Evolutionary conservation across 2,329 filamentous ascomycete species (phyloP).

Genomic region (Colletotrichum melonis): DNA sequence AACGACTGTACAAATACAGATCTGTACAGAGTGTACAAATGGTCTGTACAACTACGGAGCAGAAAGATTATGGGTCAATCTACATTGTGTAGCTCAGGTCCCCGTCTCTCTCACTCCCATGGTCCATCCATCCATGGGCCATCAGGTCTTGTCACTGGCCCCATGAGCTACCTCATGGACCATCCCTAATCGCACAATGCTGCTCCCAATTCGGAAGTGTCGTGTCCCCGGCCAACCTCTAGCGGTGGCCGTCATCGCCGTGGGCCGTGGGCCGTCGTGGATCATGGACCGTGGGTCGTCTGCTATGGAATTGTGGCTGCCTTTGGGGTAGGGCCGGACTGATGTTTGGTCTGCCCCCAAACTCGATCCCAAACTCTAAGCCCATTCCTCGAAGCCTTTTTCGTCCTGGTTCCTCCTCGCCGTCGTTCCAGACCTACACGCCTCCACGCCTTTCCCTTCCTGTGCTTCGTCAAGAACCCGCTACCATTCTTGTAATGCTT

Average conservation of each 20-base stretch:
- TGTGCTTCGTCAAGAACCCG: neutral
- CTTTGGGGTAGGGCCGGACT: neutral
- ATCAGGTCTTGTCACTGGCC: neutral
- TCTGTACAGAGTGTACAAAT: neutral
- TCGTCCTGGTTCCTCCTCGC: slow-evolving; percentile 7
- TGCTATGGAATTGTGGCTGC: neutral
- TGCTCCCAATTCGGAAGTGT: neutral
- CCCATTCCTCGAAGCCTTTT: slow-evolving; percentile 1
- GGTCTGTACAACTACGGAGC: too few relatives aligned
- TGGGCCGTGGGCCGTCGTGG: neutral
- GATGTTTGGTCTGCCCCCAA: neutral
- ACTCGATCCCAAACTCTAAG: neutral
- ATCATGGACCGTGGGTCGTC: neutral
- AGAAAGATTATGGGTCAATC: neutral
- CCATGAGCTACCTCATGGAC: too few relatives aligned
- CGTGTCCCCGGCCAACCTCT: neutral
- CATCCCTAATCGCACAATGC: neutral
- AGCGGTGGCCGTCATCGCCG: neutral
- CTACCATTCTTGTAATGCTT: slow-evolving; percentile 3
- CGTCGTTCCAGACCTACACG: neutral
- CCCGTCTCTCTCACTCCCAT: neutral
- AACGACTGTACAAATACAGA: neutral
- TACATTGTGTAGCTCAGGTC: neutral
- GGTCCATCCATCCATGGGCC: neutral
- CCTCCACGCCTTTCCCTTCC: neutral